phyloP scores from a whole-genome alignment of 495 filamentous ascomycete genomes.

The Jackrogersella minutella region DNA sequence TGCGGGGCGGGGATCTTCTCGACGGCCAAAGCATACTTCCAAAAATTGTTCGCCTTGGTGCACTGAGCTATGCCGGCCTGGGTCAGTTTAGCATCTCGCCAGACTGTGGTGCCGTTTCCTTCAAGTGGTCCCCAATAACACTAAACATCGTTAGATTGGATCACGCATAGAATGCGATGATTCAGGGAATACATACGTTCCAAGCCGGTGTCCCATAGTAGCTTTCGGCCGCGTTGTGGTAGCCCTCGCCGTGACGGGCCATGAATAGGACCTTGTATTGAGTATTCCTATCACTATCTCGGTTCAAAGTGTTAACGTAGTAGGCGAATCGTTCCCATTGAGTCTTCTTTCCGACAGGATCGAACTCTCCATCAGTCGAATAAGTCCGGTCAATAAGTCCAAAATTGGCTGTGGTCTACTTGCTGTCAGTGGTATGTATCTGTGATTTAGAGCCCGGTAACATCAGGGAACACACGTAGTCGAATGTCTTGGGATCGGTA shows the following conservation, averaged over 20 bases:
- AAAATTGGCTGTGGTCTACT: constrained; percentile 69
- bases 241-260: constrained; percentile 76
- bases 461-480: constrained; percentile 65
- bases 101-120: constrained; percentile 71
- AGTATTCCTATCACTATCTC: constrained; percentile 53
- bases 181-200: constrained; percentile 59
- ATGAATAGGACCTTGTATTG: constrained; percentile 73
- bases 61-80: constrained; percentile 68
- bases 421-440: background rate
- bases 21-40: constrained; percentile 62
- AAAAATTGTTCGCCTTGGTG: constrained; percentile 69
- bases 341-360: constrained; percentile 52
- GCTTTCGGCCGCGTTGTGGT: constrained; percentile 69
- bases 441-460: background rate
- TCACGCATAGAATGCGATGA: background rate
- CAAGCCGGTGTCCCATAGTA: constrained; percentile 74
- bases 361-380: constrained; percentile 53
- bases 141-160: constrained; percentile 44
- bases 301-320: constrained; percentile 64
- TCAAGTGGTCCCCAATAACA: constrained; percentile 77
- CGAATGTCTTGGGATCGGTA: constrained; percentile 70
- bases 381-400: constrained; percentile 70
- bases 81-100: constrained; percentile 76
- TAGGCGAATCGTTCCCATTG: constrained; percentile 74
- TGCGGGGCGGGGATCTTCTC: constrained; percentile 71